A percentile compares a stretch with the other conserved stretches of the same genome.
phyloP scores from a whole-genome alignment of 768 basidiomycete species.

The Amanita brunnescens region DNA sequence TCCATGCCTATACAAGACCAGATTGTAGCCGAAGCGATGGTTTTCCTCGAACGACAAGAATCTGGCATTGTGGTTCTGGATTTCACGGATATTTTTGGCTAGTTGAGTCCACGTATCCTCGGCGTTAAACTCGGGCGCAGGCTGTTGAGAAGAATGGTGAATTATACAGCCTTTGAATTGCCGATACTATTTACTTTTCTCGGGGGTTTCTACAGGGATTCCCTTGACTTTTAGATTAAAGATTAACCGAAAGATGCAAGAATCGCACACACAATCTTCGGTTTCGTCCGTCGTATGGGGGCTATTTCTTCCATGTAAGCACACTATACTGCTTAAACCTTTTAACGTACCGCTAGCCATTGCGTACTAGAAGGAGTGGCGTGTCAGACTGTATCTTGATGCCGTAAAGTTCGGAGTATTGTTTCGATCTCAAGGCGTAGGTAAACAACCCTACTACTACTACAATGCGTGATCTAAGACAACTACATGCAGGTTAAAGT shows the following conservation, averaged over 20 bases:
- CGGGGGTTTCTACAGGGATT: slow-evolving; percentile 32
- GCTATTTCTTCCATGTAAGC: neutral
- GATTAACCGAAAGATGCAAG: slow-evolving; percentile 4
- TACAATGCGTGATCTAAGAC: neutral
- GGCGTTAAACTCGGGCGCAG: slow-evolving; percentile 64
- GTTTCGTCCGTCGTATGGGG: neutral
- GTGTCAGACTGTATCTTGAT: neutral
- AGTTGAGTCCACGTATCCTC: slow-evolving; percentile 81
- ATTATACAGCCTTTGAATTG: neutral
- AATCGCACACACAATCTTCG: slow-evolving; percentile 9
- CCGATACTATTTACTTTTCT: slow-evolving; percentile 26
- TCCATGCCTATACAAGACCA: slow-evolving; percentile 83
- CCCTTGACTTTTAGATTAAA: slow-evolving; percentile 1
- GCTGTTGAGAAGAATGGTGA: slow-evolving; percentile 31
- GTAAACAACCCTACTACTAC: neutral
- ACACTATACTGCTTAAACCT: neutral
- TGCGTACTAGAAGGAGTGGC: neutral
- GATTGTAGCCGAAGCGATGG: slow-evolving; percentile 89
- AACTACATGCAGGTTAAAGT: neutral
- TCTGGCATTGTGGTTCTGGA: slow-evolving; percentile 88
- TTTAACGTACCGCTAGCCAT: slow-evolving; percentile 14
- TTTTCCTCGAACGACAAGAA: slow-evolving; percentile 75
- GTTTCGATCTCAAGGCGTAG: slow-evolving; percentile 3
- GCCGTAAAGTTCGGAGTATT: neutral
- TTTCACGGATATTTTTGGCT: slow-evolving; percentile 82